Percentiles rank a stretch among this genome's conserved stretches.
Conservation (phyloP, 179 eudicot genomes). For the Actinidia arguta region DNA sequence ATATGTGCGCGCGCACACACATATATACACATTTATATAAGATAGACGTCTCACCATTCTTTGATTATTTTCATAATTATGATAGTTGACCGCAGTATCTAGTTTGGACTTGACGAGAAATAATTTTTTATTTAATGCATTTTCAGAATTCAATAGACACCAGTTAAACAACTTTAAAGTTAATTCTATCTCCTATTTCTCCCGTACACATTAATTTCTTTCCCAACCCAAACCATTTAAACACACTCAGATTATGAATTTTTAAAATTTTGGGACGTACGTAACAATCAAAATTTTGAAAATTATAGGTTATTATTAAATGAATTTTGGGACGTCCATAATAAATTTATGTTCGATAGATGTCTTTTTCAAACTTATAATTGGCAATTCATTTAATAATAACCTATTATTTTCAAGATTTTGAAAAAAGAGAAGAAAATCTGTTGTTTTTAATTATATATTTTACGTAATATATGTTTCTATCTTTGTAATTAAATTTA, state of each 20-base stretch:
- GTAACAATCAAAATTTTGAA: neutral
- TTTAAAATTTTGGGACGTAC: neutral
- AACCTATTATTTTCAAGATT: neutral
- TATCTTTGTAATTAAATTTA: neutral
- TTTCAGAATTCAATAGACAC: neutral
- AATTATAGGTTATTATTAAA: neutral
- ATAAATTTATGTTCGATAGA: neutral
- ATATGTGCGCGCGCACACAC: too few species aligned
- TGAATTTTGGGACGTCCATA: too few species aligned
- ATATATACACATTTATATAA: too few species aligned
- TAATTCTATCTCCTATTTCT: neutral
- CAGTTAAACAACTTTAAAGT: neutral
- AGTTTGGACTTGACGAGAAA: neutral
- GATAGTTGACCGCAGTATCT: neutral
- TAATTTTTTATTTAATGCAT: neutral
- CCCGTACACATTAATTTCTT: neutral
- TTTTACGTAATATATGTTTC: neutral
- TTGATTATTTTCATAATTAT: neutral
- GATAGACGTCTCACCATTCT: neutral
- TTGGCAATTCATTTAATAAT: neutral
- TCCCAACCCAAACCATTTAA: neutral
- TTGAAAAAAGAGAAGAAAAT: neutral
- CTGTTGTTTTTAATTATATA: too few species aligned
- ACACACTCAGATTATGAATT: neutral
- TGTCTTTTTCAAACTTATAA: neutral